These are phyloP conservation scores for Emmonsia crescens DNA, from an alignment of 2,329 filamentous ascomycete genomes.

Conservation along the genomic window DNA sequence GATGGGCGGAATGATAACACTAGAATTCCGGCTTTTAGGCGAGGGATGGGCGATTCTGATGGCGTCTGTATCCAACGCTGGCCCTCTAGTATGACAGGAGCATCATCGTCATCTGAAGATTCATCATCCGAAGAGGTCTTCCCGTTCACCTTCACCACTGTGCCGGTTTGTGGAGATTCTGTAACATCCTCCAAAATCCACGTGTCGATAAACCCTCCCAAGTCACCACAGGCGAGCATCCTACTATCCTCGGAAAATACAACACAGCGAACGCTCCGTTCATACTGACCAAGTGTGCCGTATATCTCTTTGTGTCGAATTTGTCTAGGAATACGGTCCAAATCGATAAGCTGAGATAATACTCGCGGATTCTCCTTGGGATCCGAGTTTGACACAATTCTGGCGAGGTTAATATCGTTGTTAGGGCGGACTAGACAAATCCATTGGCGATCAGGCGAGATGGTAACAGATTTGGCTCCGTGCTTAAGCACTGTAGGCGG, in stretches of 20 bases:
- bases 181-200: constrained; percentile 60
- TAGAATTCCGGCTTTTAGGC: constrained; percentile 53
- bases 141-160: constrained; percentile 23
- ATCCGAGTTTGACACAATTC: constrained; percentile 33
- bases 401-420: constrained; percentile 46
- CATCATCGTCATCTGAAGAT: constrained; percentile 32
- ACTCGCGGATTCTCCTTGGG: constrained; percentile 32
- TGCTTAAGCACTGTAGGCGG: constrained; percentile 45
- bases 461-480: constrained; percentile 56
- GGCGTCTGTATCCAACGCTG: constrained; percentile 69
- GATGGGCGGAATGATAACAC: constrained; percentile 55
- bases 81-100: constrained; percentile 41
- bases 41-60: constrained; percentile 56
- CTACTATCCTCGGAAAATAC: constrained; percentile 72
- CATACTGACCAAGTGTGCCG: constrained; percentile 63
- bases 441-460: constrained; percentile 40
- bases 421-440: constrained; percentile 47
- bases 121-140: constrained; percentile 37
- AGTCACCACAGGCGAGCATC: constrained; percentile 66
- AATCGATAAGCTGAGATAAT: constrained; percentile 34
- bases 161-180: constrained; percentile 31
- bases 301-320: constrained; percentile 40
- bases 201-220: constrained; percentile 76
- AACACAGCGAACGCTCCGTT: constrained; percentile 60
- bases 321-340: constrained; percentile 29